A percentile compares a stretch with the other conserved stretches of the same genome.
These are phyloP conservation scores for Atkinsonella texensis DNA, from an alignment of 2,329 filamentous ascomycete species.

Conservation along the genomic window DNA sequence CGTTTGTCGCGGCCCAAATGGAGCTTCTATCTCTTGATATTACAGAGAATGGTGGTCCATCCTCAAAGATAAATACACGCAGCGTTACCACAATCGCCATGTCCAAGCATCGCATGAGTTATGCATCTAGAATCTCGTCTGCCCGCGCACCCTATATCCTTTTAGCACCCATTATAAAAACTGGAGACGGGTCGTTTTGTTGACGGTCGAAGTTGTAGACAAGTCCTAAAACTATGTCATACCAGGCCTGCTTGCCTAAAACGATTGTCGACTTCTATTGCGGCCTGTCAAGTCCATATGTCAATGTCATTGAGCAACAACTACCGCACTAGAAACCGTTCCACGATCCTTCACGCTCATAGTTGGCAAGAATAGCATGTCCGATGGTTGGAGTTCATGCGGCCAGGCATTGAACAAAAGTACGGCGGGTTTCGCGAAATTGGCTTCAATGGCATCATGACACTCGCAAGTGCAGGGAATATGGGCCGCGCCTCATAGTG, in stretches of 20 bases:
- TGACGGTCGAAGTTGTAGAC: conserved; percentile 20
- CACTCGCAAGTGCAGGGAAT: neutral
- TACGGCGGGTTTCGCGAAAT: neutral
- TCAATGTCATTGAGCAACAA: conserved; percentile 16
- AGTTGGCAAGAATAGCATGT: neutral
- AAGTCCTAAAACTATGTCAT: conserved; percentile 8
- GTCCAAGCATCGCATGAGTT: conserved; percentile 11
- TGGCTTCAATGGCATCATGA: neutral
- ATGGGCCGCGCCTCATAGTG: neutral
- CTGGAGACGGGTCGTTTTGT: conserved; percentile 14
- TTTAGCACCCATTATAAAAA: conserved; percentile 19
- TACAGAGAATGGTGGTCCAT: conserved; percentile 30
- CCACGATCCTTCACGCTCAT: neutral
- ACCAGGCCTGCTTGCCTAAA: conserved; percentile 19
- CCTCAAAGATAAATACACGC: conserved; percentile 33
- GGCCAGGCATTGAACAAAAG: neutral
- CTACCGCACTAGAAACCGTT: conserved; percentile 1
- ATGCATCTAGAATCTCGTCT: conserved; percentile 7
- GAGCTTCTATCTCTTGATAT: conserved; percentile 24
- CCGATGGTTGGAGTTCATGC: neutral
- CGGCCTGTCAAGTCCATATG: conserved; percentile 16
- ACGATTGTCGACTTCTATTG: conserved; percentile 14
- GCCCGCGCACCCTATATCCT: conserved; percentile 4
- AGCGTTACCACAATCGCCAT: conserved; percentile 17
- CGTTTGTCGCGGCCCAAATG: neutral